Evolutionary conservation across 164 flowering plant species (phyloP), one percentile per base, ranked within the genome.

Genomic region (Magnolia officinalis): DNA sequence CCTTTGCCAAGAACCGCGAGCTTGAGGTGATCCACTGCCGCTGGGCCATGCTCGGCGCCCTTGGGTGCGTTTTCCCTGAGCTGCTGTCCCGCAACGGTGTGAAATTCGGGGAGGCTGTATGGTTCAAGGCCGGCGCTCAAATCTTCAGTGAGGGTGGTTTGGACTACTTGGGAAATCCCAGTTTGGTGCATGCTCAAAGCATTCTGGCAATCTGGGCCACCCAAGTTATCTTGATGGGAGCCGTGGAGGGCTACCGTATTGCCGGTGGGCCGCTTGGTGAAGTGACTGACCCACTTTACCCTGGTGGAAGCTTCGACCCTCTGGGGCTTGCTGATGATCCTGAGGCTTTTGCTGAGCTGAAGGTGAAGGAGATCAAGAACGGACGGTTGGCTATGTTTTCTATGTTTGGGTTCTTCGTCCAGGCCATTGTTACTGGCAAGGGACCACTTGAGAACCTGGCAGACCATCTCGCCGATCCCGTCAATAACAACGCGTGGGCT

Each of bases 81-180:
- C 75, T 77, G 50, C 75, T 77, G 0, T 45, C 79, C 10, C 63
- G 79, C 64, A 77, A 77, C 31, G 79, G 79, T 0, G 75, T 77
- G 61, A 77, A 77, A 63, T 77, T 77, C 71, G 79, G 79, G n/a
- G 75, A 77, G 75, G 79, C 79, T 1, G 79, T 77, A 26, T 77
- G 79, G 79, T 77, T 77, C 75, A 72, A 77, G 71, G 79, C 79
- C 21, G 79, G 79, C 18, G 11, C 79, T 11, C 79, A 77, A 71
- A 77, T 77, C 71, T 77, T 77, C 65, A 77, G 79, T 51, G 79
- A 77, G 79, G 79, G 79, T 6, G 79, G 79, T 14, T 65, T 77
- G 63, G 75, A 77, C 75, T 77, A 71, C 75, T 65, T 77, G 75
- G 79, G 79, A 31, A 77, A 71, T 75, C 79, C 79, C 0, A 77